These are phyloP conservation scores for Trichoderma orchidacearum DNA, from an alignment of 495 filamentous ascomycete species.

Conservation along the genomic window DNA sequence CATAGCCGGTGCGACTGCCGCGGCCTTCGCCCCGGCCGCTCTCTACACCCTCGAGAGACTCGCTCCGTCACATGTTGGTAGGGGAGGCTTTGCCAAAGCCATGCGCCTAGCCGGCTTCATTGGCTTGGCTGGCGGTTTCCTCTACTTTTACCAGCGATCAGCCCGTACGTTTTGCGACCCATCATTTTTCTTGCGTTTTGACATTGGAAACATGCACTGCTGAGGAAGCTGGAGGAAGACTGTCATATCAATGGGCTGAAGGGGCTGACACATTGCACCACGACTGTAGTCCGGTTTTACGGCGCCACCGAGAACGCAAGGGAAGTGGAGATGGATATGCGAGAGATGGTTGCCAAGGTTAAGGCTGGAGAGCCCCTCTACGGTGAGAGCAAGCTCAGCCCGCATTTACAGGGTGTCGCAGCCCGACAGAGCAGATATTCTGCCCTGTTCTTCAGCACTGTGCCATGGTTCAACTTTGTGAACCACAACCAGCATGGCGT, in stretches of 20 bases:
- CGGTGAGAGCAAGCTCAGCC: constrained; percentile 58
- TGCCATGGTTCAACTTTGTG: constrained; percentile 96
- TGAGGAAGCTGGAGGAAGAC: no score
- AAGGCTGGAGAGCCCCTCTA: constrained; percentile 89
- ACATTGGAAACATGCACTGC: no score
- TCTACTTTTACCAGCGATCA: constrained; percentile 67
- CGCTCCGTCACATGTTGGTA: constrained; percentile 66
- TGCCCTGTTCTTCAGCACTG: constrained; percentile 61
- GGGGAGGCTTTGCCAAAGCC: constrained; percentile 62
- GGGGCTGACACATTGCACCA: background rate
- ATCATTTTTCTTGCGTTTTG: background rate
- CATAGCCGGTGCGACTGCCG: constrained; percentile 47
- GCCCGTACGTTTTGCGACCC: constrained; percentile 24
- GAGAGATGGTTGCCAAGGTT: constrained; percentile 91
- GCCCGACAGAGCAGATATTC: constrained; percentile 85
- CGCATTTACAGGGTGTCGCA: constrained; percentile 89
- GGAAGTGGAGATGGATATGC: constrained; percentile 92
- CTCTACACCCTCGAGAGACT: constrained; percentile 70
- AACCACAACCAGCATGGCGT: constrained; percentile 96
- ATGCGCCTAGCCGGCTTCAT: constrained; percentile 69
- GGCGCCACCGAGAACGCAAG: constrained; percentile 82
- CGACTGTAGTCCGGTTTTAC: constrained; percentile 67
- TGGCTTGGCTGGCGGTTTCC: constrained; percentile 58
- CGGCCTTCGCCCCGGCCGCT: constrained; percentile 52
- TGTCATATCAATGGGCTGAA: background rate